phyloP scores from a whole-genome alignment of 192 early-diverging fungal species.

The Backusella liffmaniae region DNA sequence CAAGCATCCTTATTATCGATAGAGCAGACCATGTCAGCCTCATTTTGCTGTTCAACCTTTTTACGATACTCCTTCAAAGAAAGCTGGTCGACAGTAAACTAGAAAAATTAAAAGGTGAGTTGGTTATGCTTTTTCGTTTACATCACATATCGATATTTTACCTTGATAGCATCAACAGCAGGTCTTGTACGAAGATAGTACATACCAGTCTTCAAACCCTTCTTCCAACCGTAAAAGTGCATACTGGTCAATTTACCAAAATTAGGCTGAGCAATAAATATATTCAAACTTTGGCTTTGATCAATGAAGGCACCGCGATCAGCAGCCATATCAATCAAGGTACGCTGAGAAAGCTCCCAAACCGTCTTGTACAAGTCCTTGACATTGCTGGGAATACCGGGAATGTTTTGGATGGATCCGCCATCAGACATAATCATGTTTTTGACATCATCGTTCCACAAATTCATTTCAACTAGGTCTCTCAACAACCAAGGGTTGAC shows the following conservation, averaged over 20 bases:
- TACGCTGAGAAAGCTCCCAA: conserved; percentile 92
- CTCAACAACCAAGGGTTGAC: conserved; percentile 96
- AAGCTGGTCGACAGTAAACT: conserved; percentile 89
- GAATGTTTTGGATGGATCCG: conserved; percentile 82
- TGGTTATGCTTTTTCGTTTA: too few relatives aligned
- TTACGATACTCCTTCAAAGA: conserved; percentile 57
- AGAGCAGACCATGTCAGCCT: conserved; percentile 79
- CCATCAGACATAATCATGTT: conserved; percentile 91
- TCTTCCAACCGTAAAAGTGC: conserved; percentile 99
- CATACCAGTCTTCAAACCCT: conserved; percentile 98
- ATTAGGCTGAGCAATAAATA: conserved; percentile 92
- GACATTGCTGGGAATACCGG: conserved; percentile 77
- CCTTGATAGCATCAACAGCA: conserved; percentile 94
- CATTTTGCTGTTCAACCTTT: conserved; percentile 44
- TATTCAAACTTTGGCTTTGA: conserved; percentile 94
- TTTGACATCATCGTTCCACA: conserved; percentile 95
- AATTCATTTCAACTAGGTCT: conserved; percentile 86
- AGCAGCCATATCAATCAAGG: conserved; percentile 94
- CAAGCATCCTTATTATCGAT: conserved; percentile 94
- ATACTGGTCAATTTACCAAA: conserved; percentile 94
- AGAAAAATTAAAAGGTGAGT: not conserved
- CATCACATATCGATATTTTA: not conserved
- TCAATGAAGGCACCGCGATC: conserved; percentile 98
- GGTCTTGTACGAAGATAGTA: conserved; percentile 96
- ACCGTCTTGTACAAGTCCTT: conserved; percentile 98